These are phyloP conservation scores for Cladophialophora yegresii DNA, from an alignment of 2,329 filamentous ascomycete genomes.

Conservation along the genomic window DNA sequence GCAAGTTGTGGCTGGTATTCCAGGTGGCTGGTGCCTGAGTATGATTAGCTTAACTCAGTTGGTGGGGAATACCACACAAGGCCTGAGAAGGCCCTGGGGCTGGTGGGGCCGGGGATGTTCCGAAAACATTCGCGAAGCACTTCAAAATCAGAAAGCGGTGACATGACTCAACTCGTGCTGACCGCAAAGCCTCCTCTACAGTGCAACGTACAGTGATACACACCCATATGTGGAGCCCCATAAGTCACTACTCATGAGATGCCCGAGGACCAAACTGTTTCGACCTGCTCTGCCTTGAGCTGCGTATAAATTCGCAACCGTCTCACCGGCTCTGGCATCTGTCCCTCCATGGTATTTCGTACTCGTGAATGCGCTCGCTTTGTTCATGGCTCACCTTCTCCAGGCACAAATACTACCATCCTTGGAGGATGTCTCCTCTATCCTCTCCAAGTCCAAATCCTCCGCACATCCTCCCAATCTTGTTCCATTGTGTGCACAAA, in stretches of 20 bases:
- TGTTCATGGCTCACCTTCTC: conserved; percentile 16
- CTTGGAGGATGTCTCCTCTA: conserved; percentile 60
- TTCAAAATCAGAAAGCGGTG: conserved; percentile 11
- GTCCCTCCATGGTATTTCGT: conserved; percentile 9
- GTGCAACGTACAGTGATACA: not conserved
- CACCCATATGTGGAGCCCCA: not conserved
- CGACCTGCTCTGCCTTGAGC: not conserved
- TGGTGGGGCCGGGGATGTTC: conserved; percentile 3
- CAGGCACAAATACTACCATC: conserved; percentile 61
- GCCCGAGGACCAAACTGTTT: not conserved
- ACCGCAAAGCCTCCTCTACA: not conserved
- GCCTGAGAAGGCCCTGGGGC: too few relatives aligned
- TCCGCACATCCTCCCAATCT: conserved; percentile 69
- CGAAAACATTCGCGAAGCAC: not conserved
- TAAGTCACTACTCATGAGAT: not conserved
- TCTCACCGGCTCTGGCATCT: not conserved
- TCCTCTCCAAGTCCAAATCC: conserved; percentile 55
- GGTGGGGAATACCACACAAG: not conserved
- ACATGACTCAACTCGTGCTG: conserved; percentile 9
- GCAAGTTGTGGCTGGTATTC: conserved; percentile 11
- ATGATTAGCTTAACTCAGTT: not conserved
- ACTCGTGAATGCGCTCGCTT: not conserved
- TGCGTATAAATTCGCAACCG: not conserved
- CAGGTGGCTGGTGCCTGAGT: conserved; percentile 1
- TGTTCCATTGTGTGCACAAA: conserved; percentile 78